These are phyloP conservation scores for Capsella rubella DNA, from an alignment of 441 rosid species.

Conservation along the genomic window DNA sequence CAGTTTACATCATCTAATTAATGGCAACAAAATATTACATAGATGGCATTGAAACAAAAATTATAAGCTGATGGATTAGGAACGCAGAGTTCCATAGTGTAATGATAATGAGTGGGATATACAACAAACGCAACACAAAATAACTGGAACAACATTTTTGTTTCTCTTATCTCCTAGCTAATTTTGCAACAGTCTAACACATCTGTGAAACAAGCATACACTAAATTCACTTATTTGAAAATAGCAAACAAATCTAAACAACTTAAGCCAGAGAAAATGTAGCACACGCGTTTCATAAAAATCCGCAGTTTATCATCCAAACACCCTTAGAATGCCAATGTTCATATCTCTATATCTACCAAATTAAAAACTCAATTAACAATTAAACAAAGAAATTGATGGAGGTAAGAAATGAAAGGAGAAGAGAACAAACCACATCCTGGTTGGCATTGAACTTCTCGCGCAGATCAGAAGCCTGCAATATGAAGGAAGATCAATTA, in stretches of 20 bases:
- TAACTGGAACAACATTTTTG: neutral
- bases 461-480: constrained; percentile 82
- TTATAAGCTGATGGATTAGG: neutral
- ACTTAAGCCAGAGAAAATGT: neutral
- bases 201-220: constrained; percentile 1
- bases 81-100: neutral
- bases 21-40: constrained; percentile 1
- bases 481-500: neutral
- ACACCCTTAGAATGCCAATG: neutral
- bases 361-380: neutral
- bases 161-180: neutral
- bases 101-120: constrained; percentile 1
- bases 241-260: neutral
- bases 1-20: neutral
- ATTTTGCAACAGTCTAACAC: neutral
- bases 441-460: constrained; percentile 81
- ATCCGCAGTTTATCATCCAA: constrained; percentile 1
- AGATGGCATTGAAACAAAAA: neutral
- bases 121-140: constrained; percentile 16
- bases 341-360: neutral
- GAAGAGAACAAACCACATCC: constrained; percentile 64
- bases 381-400: neutral
- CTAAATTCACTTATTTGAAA: neutral
- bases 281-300: neutral
- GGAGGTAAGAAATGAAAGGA: neutral